phyloP scores from a whole-genome alignment of 2,329 filamentous ascomycete species.

The Paramyrothecium roridum region DNA sequence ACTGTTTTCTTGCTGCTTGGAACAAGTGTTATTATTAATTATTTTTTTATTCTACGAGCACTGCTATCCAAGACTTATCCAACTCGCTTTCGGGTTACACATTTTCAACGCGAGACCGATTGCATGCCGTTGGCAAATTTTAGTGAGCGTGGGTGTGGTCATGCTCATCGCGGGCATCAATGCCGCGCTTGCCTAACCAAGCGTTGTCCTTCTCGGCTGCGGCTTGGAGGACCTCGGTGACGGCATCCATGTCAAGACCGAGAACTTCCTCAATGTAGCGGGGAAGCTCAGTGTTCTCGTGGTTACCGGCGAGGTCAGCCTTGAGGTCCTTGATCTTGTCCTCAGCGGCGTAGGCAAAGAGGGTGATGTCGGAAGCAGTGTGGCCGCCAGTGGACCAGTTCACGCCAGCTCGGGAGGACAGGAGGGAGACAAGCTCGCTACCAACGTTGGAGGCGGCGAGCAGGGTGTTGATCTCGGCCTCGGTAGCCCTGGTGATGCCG shows the following conservation, averaged over 20 bases:
- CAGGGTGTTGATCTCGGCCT: conserved; percentile 19
- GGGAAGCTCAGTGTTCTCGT: conserved; percentile 27
- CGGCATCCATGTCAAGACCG: conserved; percentile 17
- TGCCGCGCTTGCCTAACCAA: background rate
- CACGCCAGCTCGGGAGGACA: conserved; percentile 24
- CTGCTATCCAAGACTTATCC: too few species aligned
- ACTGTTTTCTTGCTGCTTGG: too few species aligned
- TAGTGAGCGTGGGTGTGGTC: background rate
- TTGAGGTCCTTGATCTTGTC: conserved; percentile 16
- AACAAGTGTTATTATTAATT: too few species aligned
- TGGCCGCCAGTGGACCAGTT: conserved; percentile 33
- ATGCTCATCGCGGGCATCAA: conserved; percentile 1
- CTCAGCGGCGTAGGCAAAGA: conserved; percentile 27
- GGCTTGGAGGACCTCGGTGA: conserved; percentile 13
- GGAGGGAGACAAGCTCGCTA: conserved; percentile 17
- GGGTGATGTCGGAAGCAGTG: conserved; percentile 28
- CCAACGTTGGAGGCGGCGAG: conserved; percentile 15
- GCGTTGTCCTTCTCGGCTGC: background rate
- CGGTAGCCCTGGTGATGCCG: conserved; percentile 21
- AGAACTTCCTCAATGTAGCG: conserved; percentile 21
- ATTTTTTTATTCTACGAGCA: too few species aligned
- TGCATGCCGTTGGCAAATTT: background rate
- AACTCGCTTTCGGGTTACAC: too few species aligned
- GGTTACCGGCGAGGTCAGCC: conserved; percentile 19
- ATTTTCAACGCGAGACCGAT: background rate